Evolutionary conservation across 495 filamentous ascomycete genomes (phyloP), one percentile per base, ranked within the genome.

Genomic region (Schizothecium vesticola): DNA sequence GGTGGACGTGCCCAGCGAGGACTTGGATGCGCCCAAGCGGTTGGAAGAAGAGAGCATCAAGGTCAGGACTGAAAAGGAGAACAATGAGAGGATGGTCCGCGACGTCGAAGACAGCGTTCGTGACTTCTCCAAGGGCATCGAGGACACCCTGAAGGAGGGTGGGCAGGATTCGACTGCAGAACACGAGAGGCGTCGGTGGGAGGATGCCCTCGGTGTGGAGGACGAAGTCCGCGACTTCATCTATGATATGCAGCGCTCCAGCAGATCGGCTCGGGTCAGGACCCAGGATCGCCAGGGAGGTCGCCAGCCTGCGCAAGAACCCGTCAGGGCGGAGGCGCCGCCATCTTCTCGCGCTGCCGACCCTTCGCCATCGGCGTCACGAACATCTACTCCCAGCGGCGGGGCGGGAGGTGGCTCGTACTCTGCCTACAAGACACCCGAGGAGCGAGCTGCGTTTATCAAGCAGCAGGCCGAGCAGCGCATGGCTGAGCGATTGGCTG

Each of bases 221-320:
- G 94, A 98, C 72, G 92, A 95, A 68, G 91, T 97, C 67, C 91
- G 92, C 71, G 95, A 98, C 72, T 97, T 99, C 80, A 98, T 99
- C 73, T 98, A 93, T 73, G 96, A 97, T 70, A 78, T 99, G 33
- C 92, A 97, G 74, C 88, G 95, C 61, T 90, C 88, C 63, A 92
- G 91, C 71, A 86, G 93, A 67, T 86, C 90, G 66, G 84, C 92
- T 26, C 86, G 88, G 68, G 78, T 96, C 65, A 85, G 93, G 66
- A 85, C 87, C 33, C 93, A 98, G 79, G 85, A 87, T 43, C 81
- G 82, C 43, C 80, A 81, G 56, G 77, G 78, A 64, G 79, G 78
- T 33, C 82, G 83, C 56, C 74, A 73, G 66, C 65, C 79, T 64
- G 71, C 81, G 2, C 78, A 82, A 26, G 85, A 85, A 59, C 78